Percentiles rank a stretch among this genome's conserved stretches.
These are phyloP conservation scores for Tylopilus cervinicoccineus DNA, from an alignment of 768 basidiomycete species.

Conservation along the genomic window DNA sequence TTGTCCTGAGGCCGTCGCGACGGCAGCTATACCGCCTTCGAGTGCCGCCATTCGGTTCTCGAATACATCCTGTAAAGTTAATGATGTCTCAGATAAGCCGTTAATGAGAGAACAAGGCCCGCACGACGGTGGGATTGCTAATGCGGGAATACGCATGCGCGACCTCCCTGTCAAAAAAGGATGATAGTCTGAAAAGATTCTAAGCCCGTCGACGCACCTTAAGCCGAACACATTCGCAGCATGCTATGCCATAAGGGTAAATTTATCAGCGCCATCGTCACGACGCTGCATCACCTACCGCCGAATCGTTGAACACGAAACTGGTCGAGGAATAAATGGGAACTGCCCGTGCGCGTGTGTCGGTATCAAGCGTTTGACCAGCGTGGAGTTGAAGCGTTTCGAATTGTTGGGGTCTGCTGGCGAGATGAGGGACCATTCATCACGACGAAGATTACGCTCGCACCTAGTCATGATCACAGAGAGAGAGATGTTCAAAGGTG, in stretches of 20 bases:
- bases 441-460: too few species aligned
- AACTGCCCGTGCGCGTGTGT: constrained; percentile 57
- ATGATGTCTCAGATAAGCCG: neutral
- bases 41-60: constrained; percentile 63
- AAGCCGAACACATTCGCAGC: constrained; percentile 52
- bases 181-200: neutral
- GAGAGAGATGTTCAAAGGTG: too few species aligned
- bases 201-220: constrained; percentile 20
- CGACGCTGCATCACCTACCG: constrained; percentile 30
- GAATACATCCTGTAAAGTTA: constrained; percentile 48
- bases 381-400: constrained; percentile 66
- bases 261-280: too few species aligned
- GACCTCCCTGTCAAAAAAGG: constrained; percentile 24
- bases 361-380: constrained; percentile 48
- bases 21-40: constrained; percentile 59
- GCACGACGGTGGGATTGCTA: constrained; percentile 52
- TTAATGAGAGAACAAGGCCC: constrained; percentile 13
- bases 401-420: constrained; percentile 43
- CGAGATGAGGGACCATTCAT: too few species aligned
- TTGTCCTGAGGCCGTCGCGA: constrained; percentile 56
- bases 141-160: constrained; percentile 56
- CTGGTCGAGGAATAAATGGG: constrained; percentile 59
- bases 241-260: too few species aligned
- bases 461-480: too few species aligned
- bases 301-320: constrained; percentile 55